Base-by-base conservation (phyloP, 2,329 filamentous ascomycete genomes). In the Fusarium nisikadoi region DNA sequence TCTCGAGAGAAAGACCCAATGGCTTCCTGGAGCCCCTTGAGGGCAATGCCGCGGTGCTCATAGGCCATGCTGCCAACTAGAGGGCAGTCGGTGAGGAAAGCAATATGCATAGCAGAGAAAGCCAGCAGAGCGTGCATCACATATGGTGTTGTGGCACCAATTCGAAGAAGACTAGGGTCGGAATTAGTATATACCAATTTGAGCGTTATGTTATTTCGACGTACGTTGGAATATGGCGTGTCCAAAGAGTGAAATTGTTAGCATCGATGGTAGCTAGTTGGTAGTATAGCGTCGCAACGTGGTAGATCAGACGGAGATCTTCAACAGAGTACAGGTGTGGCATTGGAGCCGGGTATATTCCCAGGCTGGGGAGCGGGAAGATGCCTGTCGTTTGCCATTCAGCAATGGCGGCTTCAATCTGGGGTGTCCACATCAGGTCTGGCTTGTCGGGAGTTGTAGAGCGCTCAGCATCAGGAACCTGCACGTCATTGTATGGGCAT, bases 401-500 rank as follows among this genome's bases (percentile, higher is more conserved):
- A 75, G 93, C 89, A 76, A 98, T 92, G 70, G 91, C 90, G 56
- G 89, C 88, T 83, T 97, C 93, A 74, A 96, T 93, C 77, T 95
- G 92, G 20, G 93, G 92, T 45, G 93, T 95, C 91, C 95, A 97
- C 80, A 96, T 90, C 59, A 98, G 88, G 77, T 91, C 89, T 64
- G 89, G 86, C 82, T 88, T 90, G 71, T 90, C 89, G 72, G 89
- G 89, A 45, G 86, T 85, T 41, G 88, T 86, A 54, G 88, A 86
- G 74, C 89, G 85, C 75, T 90, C 87, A 75, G 89, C 86, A 74
- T 93, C 91, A 59, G 80, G 77, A 49, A 89, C 86, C 53, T 93
- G 89, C 79, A 91, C 91, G 80, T 98, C 95, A 87, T 97, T 97
- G 86, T 98, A 99, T 77, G 97, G 96, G 84, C 96, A 99, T 79